Percentiles rank a stretch among this genome's conserved stretches.
phyloP scores from a whole-genome alignment of 257 asterid species.

The Forsythia viridissima region DNA sequence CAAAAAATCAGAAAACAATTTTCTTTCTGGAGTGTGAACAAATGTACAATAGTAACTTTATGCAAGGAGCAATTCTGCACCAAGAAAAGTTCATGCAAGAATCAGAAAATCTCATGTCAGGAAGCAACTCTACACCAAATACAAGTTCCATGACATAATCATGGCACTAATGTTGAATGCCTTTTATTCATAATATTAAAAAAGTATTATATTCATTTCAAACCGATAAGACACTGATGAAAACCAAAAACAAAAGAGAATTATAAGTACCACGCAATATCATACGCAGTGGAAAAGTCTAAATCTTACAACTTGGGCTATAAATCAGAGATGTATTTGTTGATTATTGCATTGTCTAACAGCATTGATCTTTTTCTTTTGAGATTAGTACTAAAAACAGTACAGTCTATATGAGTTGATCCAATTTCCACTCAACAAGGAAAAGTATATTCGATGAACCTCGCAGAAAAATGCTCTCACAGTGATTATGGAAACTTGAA shows the following conservation, averaged over 20 bases:
- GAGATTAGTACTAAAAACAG: not conserved
- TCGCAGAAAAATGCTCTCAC: not conserved
- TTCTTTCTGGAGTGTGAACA: constrained; percentile 33
- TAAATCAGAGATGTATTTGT: not conserved
- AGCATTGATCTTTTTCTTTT: not conserved
- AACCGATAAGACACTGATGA: not conserved
- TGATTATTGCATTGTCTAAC: not conserved
- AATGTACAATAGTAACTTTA: constrained; percentile 13
- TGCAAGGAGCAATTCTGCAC: constrained; percentile 7
- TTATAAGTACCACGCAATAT: not conserved
- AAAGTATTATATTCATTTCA: not conserved
- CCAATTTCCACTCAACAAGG: not conserved
- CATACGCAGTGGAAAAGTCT: not conserved
- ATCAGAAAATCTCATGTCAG: constrained; percentile 11
- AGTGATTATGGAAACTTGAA: not conserved
- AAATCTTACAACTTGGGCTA: not conserved
- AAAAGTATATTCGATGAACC: not conserved
- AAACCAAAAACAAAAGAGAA: not conserved
- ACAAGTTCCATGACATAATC: constrained; percentile 15
- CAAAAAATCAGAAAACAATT: constrained; percentile 56
- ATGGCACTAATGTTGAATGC: constrained; percentile 1
- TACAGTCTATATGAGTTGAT: not conserved
- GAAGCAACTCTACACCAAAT: constrained; percentile 17
- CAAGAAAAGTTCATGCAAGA: constrained; percentile 17
- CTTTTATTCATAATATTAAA: not conserved